Base-by-base conservation (phyloP, 129 eudicot species). In the Silybum marianum region DNA sequence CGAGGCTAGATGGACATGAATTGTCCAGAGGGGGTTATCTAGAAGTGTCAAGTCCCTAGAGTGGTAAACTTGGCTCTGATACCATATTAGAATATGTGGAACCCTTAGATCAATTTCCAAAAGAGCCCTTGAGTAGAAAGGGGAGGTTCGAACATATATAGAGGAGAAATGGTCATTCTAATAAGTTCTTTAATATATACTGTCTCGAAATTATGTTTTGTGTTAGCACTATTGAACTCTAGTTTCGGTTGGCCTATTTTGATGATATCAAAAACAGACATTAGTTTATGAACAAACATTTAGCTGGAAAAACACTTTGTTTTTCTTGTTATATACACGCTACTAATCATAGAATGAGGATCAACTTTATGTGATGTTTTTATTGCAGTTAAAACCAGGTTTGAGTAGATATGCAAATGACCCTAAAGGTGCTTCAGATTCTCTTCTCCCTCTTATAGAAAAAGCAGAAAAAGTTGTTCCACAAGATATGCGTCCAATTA, bases 391-490 rank as follows among this genome's bases (percentile, higher is more conserved):
- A 86, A 90, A 86, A 82, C 96, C 94, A 86, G 98, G 98, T 67
- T 78, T 93, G 76, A 93, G 98, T 86, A 86, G 86, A 78, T 88
- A 74, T 75, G 94, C 92, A 26, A 88, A 81, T 7, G 82, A 93
- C 63, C 94, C 98, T 19, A 85, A 81, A 78, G 92, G 88, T 71
- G 98, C 96, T 40, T 93, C 94, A 44, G 51, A 73, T 40, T 91
- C 98, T 71, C 85, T 93, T 23, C 76, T 75, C 16, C 36, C 80
- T 11, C 98, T 93, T 84, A 81, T 93, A 68, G 80, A 84, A 25
- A 77, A 83, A 73, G 98, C 96, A 7, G 91, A 90, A 84, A 86
- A 79, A 28, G 88, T 73, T 51, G 88, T 93, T 81, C 98, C 98
- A 51, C 63, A 22, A 30, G 89, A 83, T 60, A 81, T 88, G 86